Conservation (phyloP, 257 asterid species). For the Nicotiana tabacum region DNA sequence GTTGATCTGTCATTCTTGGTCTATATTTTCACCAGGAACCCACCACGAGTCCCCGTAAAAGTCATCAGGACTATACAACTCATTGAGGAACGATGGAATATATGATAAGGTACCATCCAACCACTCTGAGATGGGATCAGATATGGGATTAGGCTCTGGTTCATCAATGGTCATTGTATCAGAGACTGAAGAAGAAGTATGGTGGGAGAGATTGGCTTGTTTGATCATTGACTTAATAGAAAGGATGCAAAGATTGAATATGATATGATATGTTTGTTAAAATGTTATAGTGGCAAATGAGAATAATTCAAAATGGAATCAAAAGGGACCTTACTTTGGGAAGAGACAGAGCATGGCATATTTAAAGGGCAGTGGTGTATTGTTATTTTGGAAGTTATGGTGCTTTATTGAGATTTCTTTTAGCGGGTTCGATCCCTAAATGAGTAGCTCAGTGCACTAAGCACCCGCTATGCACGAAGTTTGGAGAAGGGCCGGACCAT, state of each 20-base stretch:
- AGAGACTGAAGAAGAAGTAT: neutral
- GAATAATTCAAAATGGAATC: conserved; percentile 14
- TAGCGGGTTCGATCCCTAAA: neutral
- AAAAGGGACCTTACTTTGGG: conserved; percentile 15
- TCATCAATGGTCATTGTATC: conserved; percentile 48
- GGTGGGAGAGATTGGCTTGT: conserved; percentile 6
- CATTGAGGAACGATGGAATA: conserved; percentile 51
- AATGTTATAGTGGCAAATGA: conserved; percentile 16
- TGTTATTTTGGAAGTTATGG: conserved; percentile 60
- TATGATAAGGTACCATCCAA: conserved; percentile 44
- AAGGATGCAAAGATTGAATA: conserved; percentile 9
- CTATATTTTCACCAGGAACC: conserved; percentile 28
- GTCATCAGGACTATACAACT: conserved; percentile 43
- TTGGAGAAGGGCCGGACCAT: fast-evolving
- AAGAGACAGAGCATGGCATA: conserved; percentile 55
- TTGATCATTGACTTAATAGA: conserved; percentile 14
- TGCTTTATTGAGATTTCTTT: conserved; percentile 36
- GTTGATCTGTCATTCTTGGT: neutral
- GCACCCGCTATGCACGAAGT: fast-evolving
- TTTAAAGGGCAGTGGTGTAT: conserved; percentile 38
- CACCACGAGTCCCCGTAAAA: conserved; percentile 51
- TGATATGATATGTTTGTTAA: neutral
- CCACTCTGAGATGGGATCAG: conserved; percentile 54
- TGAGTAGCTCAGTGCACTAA: too few relatives aligned
- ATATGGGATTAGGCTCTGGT: conserved; percentile 40